Evolutionary conservation across 768 basidiomycete species (phyloP).

Genomic region (Baorangia bicolor): DNA sequence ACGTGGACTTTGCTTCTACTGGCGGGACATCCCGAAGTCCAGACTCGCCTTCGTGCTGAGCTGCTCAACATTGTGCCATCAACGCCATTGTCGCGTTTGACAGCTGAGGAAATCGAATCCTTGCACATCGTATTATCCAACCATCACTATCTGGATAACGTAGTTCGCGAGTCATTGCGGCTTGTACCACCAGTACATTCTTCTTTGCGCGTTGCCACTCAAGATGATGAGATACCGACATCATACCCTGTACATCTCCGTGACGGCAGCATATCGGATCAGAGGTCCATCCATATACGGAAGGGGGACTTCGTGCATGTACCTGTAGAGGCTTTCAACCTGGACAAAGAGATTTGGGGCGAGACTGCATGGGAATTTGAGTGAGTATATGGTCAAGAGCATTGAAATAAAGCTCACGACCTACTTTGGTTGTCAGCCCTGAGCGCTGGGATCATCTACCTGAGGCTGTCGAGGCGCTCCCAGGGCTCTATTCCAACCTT

Average conservation of each 20-base stretch:
- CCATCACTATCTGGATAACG: constrained; percentile 73
- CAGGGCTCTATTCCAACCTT: constrained; percentile 69
- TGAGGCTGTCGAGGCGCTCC: constrained; percentile 60
- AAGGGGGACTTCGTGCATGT: constrained; percentile 79
- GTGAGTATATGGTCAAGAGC: constrained; percentile 40
- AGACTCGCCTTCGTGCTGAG: constrained; percentile 71
- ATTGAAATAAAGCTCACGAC: constrained; percentile 2
- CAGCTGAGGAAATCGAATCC: constrained; percentile 64
- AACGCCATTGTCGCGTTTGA: constrained; percentile 43
- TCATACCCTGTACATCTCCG: constrained; percentile 55
- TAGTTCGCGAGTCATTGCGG: constrained; percentile 74
- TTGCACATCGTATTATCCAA: constrained; percentile 54
- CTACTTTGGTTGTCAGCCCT: constrained; percentile 45
- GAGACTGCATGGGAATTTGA: constrained; percentile 78
- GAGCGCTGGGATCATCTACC: constrained; percentile 81
- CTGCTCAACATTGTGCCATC: constrained; percentile 47
- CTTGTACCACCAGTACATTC: constrained; percentile 80
- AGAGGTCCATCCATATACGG: constrained; percentile 46
- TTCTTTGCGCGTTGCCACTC: constrained; percentile 72
- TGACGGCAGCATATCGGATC: constrained; percentile 45
- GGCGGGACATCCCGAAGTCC: constrained; percentile 62
- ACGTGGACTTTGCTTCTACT: constrained; percentile 85
- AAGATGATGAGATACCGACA: constrained; percentile 76
- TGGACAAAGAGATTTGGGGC: constrained; percentile 79
- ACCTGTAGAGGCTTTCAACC: constrained; percentile 76